These are phyloP conservation scores for Pestalotiopsis sp. DNA, from an alignment of 2,329 filamentous ascomycete genomes.

Conservation along the genomic window DNA sequence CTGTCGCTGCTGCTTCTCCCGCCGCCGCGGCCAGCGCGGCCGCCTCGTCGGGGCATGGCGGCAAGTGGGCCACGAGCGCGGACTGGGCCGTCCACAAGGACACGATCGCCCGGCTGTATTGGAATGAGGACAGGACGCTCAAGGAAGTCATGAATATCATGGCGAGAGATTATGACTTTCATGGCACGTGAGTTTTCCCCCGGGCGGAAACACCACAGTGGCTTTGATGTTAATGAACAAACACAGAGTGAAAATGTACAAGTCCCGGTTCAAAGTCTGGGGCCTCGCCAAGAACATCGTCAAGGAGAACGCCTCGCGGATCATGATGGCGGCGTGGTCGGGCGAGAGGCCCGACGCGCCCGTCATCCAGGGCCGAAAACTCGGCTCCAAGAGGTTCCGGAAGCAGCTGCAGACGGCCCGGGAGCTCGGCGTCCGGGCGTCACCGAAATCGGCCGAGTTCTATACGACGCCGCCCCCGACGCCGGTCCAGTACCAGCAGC, in stretches of 20 bases:
- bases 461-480: neutral
- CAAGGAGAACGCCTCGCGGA: conserved; percentile 21
- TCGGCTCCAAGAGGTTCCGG: conserved; percentile 15
- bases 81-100: conserved; percentile 22
- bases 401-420: neutral
- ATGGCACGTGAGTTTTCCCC: conserved; percentile 26
- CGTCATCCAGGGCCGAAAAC: conserved; percentile 13
- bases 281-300: conserved; percentile 25
- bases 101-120: conserved; percentile 21
- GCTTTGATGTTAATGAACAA: neutral
- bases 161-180: conserved; percentile 20
- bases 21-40: neutral
- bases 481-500: neutral
- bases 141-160: conserved; percentile 23
- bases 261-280: conserved; percentile 17
- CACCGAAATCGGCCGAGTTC: neutral
- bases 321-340: conserved; percentile 1
- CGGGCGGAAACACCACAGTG: too few relatives aligned
- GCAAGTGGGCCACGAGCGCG: conserved; percentile 17
- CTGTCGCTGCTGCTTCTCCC: neutral
- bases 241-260: conserved; percentile 14
- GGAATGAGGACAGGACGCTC: conserved; percentile 21
- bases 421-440: neutral
- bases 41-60: neutral
- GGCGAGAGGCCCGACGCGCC: neutral